Evolutionary conservation across 2,329 filamentous ascomycete species (phyloP), one percentile per base, ranked within the genome.

Genomic region (Colletotrichum kahawae): DNA sequence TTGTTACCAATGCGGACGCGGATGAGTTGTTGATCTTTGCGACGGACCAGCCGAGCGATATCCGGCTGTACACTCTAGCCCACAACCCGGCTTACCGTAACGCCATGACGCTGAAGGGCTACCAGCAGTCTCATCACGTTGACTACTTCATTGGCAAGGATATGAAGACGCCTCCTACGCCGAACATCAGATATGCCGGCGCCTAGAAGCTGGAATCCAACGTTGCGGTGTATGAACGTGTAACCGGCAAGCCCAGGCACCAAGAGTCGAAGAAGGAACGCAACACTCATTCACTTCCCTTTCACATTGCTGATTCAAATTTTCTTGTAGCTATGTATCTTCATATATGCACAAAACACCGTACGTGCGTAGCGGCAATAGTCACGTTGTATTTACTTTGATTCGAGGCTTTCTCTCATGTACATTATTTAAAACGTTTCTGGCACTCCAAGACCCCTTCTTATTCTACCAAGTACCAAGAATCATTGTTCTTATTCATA

Each of bases 21-120:
- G 67, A 75, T 34, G 76, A 78, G 71, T 63, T 80, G 9, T 57
- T 79, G 31, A 79, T 80, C 54, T 78, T 79, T 29, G 80, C 78
- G 1, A 80, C 77, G 7, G 75, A 80, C 21, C 12, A 69, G 36
- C 75, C 77, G 9, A 77, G 75, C 6, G 69, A 78, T 8, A 75
- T 76, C 9, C 74, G 78, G 2, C 67, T 80, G 4, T 80, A 80
- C 31, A 80, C 78, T 13, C 75, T 80, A 34, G 66, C 78, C 1
- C 78, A 80, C 21, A 80, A 80, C 66, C 78, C 78, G 9, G 78
- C 79, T 1, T 80, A 80, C n/a, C 77, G 78, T 8, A 80, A 80
- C 29, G 74, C 77, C 14, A 74, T 80, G 77, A 80, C 78, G 0
- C 67, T 80, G 13, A 80, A 80, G 62, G 79, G 78, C 0, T 80